Evolutionary conservation across 2,329 filamentous ascomycete species (phyloP).

Genomic region (Botryotinia globosa): DNA sequence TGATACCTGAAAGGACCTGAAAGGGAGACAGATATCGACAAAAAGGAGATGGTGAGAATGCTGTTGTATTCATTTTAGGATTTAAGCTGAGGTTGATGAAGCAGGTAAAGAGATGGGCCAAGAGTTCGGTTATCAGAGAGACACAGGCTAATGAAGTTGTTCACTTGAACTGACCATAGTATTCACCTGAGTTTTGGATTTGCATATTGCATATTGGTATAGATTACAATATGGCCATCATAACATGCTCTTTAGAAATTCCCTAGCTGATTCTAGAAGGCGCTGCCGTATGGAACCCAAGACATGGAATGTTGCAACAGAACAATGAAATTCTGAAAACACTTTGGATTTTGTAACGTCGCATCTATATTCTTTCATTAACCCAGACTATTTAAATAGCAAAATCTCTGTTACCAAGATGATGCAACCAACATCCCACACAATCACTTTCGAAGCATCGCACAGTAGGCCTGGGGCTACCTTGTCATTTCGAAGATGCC

Average conservation of each 20-base stretch:
- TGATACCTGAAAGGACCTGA: not conserved
- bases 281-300: not conserved
- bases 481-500: not conserved
- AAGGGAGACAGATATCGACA: not conserved
- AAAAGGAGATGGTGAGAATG: not conserved
- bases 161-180: not conserved
- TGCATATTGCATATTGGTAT: not conserved
- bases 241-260: not conserved
- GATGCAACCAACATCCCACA: not conserved
- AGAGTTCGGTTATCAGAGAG: not conserved
- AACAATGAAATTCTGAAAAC: not conserved
- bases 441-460: not conserved
- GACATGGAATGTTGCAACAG: not conserved
- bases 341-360: not conserved
- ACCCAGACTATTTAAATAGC: not conserved
- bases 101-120: not conserved
- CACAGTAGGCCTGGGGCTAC: not conserved
- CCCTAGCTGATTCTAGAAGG: not conserved
- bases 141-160: not conserved
- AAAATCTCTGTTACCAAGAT: not conserved
- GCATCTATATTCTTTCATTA: not conserved
- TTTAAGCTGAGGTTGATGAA: not conserved
- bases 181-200: not conserved
- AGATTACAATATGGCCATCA: not conserved
- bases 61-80: not conserved